Base-by-base conservation (phyloP, 257 asterid species). In the Gardenia jasminoides region DNA sequence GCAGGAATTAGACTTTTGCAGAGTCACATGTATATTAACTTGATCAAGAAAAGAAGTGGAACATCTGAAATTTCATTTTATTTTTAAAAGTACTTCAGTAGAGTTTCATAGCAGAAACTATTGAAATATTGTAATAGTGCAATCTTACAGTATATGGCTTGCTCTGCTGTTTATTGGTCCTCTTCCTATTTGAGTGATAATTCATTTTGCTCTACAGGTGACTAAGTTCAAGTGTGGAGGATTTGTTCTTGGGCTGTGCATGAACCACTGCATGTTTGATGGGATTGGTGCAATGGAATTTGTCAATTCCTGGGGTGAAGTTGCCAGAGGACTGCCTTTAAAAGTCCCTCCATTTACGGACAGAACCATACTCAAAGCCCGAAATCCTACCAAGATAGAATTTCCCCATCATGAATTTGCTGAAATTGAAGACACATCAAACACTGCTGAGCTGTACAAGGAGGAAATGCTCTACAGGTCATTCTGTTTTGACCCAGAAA, bases 181-280 rank as follows among this genome's bases (percentile, higher is more conserved):
- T 41, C 7, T 54, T 28, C n/a, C 24, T 46, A 16, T 10, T 31
- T 15, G n/a, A n/a, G 61, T 44, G 8, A 33, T 12, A 16, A 6
- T 2, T 0, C 10, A 54, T 6, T 68, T 52, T 30, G 0, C 10
- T 74, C 3, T 66, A 30, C 84, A 94, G 97, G 96, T 90, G 79
- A 94, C 98, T 3, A 89, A 89, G 82, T 94, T 94, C 93, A 89
- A 90, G 76, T 91, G 97, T 85, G 97, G 98, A 41, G 98, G 98
- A 28, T 94, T 94, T 76, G 98, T 89, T 48, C 86, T 94, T 1
- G 97, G 98, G 16, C 26, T 94, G 76, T 89, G 98, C 85, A 89
- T 91, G 96, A 94, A 94, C 78, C 98, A 94, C 70, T 90, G 97
- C 72, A 91, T 94, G 97, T 89, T 91, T 70, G 98, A 92, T 70